These are phyloP conservation scores for Solanum arcanum DNA, from an alignment of 257 asterid genomes.

Conservation along the genomic window DNA sequence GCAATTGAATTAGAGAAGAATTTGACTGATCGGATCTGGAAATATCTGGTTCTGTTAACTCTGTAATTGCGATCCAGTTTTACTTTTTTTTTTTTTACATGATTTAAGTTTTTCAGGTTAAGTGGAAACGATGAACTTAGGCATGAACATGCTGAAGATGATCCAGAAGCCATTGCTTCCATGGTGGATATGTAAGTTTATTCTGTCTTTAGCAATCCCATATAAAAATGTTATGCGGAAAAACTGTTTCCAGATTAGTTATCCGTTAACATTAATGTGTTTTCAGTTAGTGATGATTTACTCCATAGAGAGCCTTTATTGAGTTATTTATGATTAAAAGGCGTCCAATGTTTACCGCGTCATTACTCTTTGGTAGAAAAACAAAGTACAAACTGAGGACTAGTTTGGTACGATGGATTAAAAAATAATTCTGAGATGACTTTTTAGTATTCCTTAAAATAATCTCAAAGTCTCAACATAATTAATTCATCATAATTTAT, in stretches of 20 bases:
- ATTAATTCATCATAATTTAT: too few species aligned
- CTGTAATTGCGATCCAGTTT: not conserved
- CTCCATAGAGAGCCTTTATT: not conserved
- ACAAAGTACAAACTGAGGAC: not conserved
- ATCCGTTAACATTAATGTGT: not conserved
- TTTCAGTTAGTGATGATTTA: not conserved
- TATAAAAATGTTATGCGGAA: not conserved
- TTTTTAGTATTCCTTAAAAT: too few species aligned
- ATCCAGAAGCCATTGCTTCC: slow-evolving; percentile 65
- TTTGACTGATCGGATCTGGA: slow-evolving; percentile 12
- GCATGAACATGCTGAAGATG: slow-evolving; percentile 43
- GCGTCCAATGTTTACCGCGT: not conserved
- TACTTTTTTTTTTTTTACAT: not conserved
- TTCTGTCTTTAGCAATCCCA: not conserved
- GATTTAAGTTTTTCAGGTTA: slow-evolving; percentile 21
- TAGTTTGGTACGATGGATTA: too few species aligned
- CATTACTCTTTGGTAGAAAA: not conserved
- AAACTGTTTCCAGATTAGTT: not conserved
- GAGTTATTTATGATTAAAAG: not conserved
- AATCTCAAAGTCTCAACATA: too few species aligned
- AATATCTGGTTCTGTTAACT: not conserved
- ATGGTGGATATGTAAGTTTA: slow-evolving; percentile 56
- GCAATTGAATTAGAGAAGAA: not conserved
- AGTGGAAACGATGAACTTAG: slow-evolving; percentile 16
- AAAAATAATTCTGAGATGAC: too few species aligned